These are phyloP conservation scores for Zasmidium cellare DNA, from an alignment of 2,329 filamentous ascomycete genomes.

Conservation along the genomic window DNA sequence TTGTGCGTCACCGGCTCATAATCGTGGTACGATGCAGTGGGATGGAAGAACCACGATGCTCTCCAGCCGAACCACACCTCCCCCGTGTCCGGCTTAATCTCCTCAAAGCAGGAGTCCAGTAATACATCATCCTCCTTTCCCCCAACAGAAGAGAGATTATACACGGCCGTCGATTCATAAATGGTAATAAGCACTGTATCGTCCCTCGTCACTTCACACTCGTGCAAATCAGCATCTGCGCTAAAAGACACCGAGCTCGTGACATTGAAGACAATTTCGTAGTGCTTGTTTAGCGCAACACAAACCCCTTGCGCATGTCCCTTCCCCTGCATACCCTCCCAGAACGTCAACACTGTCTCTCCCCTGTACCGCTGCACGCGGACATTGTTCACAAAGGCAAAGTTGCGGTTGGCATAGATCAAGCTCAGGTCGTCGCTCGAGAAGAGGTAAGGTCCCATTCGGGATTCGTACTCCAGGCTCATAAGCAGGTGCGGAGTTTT, in stretches of 20 bases:
- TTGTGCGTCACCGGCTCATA: not conserved
- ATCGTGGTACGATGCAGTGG: constrained; percentile 13
- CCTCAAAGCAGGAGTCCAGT: constrained; percentile 45
- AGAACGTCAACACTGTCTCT: constrained; percentile 7
- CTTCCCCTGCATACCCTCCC: constrained; percentile 6
- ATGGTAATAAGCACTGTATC: constrained; percentile 26
- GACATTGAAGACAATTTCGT: constrained; percentile 25
- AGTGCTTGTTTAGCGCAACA: constrained; percentile 26
- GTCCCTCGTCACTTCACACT: constrained; percentile 26
- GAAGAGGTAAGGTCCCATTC: constrained; percentile 14
- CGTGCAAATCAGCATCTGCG: constrained; percentile 23
- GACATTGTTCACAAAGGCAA: constrained; percentile 9
- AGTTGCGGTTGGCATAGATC: constrained; percentile 9
- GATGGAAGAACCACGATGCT: constrained; percentile 42
- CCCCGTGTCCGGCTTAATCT: constrained; percentile 44
- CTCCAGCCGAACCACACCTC: constrained; percentile 46
- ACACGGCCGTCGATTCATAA: constrained; percentile 19
- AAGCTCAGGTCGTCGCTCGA: constrained; percentile 9
- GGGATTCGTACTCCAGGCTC: constrained; percentile 3
- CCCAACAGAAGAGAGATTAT: constrained; percentile 25
- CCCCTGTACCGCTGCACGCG: constrained; percentile 7
- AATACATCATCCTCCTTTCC: constrained; percentile 22
- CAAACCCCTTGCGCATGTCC: constrained; percentile 18
- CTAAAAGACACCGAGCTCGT: constrained; percentile 7
- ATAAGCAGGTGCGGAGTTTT: constrained; percentile 3